Base-by-base conservation (phyloP, 106 monocot genomes). In the Dendrobium catenatum region DNA sequence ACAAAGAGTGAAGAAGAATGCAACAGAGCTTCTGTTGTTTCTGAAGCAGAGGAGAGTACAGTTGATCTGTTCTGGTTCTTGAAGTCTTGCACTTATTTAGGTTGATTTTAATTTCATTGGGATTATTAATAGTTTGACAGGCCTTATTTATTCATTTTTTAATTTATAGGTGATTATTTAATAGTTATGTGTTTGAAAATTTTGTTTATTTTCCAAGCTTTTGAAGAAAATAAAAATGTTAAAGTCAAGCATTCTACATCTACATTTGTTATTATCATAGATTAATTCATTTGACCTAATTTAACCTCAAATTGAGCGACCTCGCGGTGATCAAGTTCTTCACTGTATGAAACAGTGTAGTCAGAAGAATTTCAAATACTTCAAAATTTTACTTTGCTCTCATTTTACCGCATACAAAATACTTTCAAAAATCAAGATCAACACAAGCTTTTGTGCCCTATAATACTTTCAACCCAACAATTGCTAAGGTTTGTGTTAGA, bases 11-110 rank as follows among this genome's bases (percentile, higher is more conserved):
- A 81, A 46, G 79, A 79, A 6, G 79, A 79, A 9, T 55, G 31
- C 33, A 81, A 55, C 40, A 77, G 18, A 1, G 55, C 66, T 42
- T 81, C 80, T 73, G 76, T 26, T 68, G 27, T 73, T 79, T 64
- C 86, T 41, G 82, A 84, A 41, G 42, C 75, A 22, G 94, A 82
- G 77, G 86, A 84, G 8, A 89, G 82, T 59, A 46, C 90, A 41
- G 13, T 82, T 54, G 88, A 90, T 82, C 48, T 97, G 81, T 92
- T 97, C 61, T 97, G 97, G 94, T 91, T 97, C 84, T 81, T 94
- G 43, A 97, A 92, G 81, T 94, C 97, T 31, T 97, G 94, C 92
- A 84, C 81, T 73, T 90, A 90, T 72, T 55, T 90, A 15, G 10
- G 85, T 74, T 13, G 78, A 92, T 31, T 92, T 51, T 1, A 46